Conservation (phyloP, 2,329 filamentous ascomycete species). For the Nemania sp. region DNA sequence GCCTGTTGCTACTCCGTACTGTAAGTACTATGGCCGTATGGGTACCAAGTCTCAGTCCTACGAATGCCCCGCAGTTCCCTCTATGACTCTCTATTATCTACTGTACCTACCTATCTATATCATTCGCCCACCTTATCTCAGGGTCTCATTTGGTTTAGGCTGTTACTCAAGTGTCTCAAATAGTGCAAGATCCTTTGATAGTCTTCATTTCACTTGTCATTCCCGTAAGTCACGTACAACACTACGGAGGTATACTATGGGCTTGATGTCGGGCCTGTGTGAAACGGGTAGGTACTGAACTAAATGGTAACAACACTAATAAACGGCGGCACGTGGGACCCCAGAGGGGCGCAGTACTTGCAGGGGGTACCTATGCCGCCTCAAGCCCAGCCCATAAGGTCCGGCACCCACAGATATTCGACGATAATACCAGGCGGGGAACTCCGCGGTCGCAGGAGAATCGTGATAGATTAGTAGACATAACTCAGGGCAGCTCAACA, state of each 20-base stretch:
- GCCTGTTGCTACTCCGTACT: no score
- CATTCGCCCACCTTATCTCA: no score
- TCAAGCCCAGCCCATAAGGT: not conserved
- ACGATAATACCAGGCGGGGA: not conserved
- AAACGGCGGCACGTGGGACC: slow-evolving; percentile 3
- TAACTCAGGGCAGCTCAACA: no score
- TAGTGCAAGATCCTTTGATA: slow-evolving; percentile 12
- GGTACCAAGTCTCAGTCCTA: not conserved
- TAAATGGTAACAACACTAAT: no score
- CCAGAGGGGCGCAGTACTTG: slow-evolving; percentile 13
- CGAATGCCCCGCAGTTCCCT: slow-evolving; percentile 16
- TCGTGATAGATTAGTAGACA: no score
- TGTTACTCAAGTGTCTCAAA: not conserved
- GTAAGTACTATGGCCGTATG: no score
- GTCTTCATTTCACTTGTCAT: slow-evolving; percentile 18
- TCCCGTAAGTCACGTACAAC: slow-evolving; percentile 1
- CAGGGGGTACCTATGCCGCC: slow-evolving; percentile 15
- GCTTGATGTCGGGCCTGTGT: not conserved
- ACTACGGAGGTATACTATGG: no score
- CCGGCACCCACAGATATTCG: not conserved
- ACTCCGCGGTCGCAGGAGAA: not conserved
- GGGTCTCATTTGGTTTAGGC: no score
- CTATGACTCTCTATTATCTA: no score
- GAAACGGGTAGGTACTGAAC: no score
- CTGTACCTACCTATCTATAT: not conserved